Percentiles rank a stretch among this genome's conserved stretches.
These are phyloP conservation scores for Isatis lusitanica DNA, from an alignment of 441 rosid genomes.

Conservation along the genomic window DNA sequence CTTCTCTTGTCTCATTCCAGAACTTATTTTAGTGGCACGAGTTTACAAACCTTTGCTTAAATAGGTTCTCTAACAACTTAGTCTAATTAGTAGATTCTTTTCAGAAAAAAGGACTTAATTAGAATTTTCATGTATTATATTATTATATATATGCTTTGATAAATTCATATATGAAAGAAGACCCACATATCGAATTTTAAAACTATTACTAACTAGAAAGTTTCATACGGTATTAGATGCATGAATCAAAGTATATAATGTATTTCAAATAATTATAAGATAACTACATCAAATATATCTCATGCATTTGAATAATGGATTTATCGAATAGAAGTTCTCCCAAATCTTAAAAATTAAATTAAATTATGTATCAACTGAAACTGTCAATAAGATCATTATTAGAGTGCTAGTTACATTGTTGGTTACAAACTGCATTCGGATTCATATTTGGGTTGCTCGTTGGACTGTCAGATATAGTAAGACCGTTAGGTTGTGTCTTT, in stretches of 20 bases:
- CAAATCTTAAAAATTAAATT: not conserved
- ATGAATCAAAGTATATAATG: not conserved
- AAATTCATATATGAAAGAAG: not conserved
- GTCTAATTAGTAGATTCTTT: not conserved
- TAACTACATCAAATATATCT: not conserved
- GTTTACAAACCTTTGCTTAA: constrained; percentile 17
- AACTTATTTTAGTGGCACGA: constrained; percentile 29
- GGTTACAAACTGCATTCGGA: not conserved
- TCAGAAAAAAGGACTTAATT: not conserved
- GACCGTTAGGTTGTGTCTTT: not conserved
- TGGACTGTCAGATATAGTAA: not conserved
- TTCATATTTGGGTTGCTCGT: not conserved
- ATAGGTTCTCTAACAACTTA: not conserved
- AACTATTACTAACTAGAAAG: not conserved
- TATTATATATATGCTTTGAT: not conserved
- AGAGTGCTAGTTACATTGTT: not conserved
- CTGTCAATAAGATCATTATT: not conserved
- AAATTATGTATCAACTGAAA: not conserved
- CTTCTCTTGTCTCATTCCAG: constrained; percentile 36
- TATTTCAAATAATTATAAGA: not conserved
- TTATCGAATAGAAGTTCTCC: not conserved
- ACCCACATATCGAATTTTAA: not conserved
- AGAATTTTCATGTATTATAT: not conserved
- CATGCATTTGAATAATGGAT: not conserved
- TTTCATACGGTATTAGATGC: not conserved